Evolutionary conservation across 2,329 filamentous ascomycete species (phyloP).

Genomic region (Neofusicoccum ribis): DNA sequence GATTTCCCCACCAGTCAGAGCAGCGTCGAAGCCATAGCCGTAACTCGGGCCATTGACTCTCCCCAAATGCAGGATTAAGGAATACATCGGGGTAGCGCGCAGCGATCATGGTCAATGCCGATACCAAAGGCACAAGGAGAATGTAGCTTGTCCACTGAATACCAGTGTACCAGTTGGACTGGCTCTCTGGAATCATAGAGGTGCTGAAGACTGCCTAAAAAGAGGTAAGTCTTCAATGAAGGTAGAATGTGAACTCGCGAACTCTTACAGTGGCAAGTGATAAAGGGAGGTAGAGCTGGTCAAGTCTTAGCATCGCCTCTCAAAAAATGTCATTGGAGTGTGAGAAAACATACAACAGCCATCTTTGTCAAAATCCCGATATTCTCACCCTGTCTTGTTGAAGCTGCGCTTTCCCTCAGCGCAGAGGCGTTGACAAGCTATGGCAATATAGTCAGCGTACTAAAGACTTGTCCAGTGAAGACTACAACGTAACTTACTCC

Average conservation of each 20-base stretch:
- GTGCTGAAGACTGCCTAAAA: not conserved
- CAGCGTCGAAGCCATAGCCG: too few relatives aligned
- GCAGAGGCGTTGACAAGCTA: conserved; percentile 6
- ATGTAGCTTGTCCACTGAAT: too few relatives aligned
- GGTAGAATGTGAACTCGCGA: not conserved
- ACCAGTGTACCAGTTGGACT: too few relatives aligned
- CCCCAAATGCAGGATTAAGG: too few relatives aligned
- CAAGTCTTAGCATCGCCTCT: not conserved
- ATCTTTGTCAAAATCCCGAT: conserved; percentile 17
- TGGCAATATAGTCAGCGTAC: not conserved
- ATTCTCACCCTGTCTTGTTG: conserved; percentile 1
- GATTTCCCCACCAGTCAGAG: too few relatives aligned
- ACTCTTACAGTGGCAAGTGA: not conserved
- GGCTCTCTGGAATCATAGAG: not conserved
- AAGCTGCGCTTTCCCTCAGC: not conserved
- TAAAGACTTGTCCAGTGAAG: not conserved
- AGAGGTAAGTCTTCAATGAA: not conserved
- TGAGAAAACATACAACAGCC: conserved; percentile 9
- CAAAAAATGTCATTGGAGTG: not conserved
- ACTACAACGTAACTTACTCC: not conserved
- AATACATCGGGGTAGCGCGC: too few relatives aligned
- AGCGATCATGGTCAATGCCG: too few relatives aligned
- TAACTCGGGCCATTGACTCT: too few relatives aligned
- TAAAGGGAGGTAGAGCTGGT: not conserved
- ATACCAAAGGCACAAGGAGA: too few relatives aligned